phyloP scores from a whole-genome alignment of 441 rosid genomes.

The Brassica balearica region DNA sequence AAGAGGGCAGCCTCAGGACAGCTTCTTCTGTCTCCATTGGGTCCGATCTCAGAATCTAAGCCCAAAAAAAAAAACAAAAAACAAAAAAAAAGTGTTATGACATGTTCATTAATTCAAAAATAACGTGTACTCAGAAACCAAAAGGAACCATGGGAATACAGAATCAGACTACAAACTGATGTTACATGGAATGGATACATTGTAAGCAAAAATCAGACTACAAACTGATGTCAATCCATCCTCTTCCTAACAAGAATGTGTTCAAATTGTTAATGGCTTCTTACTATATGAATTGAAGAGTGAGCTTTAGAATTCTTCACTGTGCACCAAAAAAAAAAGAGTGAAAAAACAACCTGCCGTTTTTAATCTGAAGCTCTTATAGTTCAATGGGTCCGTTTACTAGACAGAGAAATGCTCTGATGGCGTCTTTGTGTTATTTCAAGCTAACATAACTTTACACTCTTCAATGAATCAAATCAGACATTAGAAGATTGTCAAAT shows the following conservation, averaged over 20 bases:
- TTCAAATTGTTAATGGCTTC: too few species aligned
- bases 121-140: background rate
- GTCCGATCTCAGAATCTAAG: conserved; percentile 76
- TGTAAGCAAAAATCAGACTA: too few species aligned
- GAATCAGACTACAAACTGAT: background rate
- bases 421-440: background rate
- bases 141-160: background rate
- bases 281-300: too few species aligned
- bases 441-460: background rate
- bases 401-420: background rate
- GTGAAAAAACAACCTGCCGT: background rate
- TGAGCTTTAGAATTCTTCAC: too few species aligned
- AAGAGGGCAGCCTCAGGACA: conserved; percentile 72
- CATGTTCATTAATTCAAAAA: background rate
- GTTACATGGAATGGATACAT: too few species aligned
- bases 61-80: background rate
- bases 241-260: background rate
- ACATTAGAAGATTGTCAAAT: background rate
- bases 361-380: background rate
- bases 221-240: background rate
- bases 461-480: background rate
- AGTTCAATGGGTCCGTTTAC: background rate
- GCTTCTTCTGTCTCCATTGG: conserved; percentile 87
- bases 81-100: background rate
- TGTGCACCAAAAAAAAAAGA: background rate